Evolutionary conservation across 495 filamentous ascomycete genomes (phyloP).

Genomic region (Talaromyces thailandensis): DNA sequence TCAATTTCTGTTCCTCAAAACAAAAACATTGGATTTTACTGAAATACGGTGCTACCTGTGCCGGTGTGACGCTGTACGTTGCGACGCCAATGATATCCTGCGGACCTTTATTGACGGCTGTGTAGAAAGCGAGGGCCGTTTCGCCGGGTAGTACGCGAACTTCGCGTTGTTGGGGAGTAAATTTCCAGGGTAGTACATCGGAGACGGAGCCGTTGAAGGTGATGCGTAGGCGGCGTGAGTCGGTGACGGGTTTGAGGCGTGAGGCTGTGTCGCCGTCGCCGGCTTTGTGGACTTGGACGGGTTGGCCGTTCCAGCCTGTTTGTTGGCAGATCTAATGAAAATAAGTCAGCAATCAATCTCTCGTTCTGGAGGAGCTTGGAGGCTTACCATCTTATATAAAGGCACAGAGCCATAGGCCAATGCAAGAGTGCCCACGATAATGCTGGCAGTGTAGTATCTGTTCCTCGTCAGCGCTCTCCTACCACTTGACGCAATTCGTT

Average conservation of each 20-base stretch:
- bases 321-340: slow-evolving; percentile 78
- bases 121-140: slow-evolving; percentile 97
- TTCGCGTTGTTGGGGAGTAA: slow-evolving; percentile 92
- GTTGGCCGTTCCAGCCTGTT: slow-evolving; percentile 91
- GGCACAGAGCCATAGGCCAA: slow-evolving; percentile 94
- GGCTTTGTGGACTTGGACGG: slow-evolving; percentile 68
- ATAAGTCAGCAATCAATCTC: background rate
- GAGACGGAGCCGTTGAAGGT: slow-evolving; percentile 95
- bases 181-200: slow-evolving; percentile 94
- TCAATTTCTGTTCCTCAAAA: slow-evolving; percentile 93
- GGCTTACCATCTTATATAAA: slow-evolving; percentile 86
- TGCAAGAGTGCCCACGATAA: slow-evolving; percentile 84
- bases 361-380: background rate
- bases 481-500: background rate
- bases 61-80: slow-evolving; percentile 94
- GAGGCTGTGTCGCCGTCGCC: slow-evolving; percentile 55
- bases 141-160: slow-evolving; percentile 92
- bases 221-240: slow-evolving; percentile 79
- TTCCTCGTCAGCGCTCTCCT: background rate
- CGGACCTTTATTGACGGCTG: slow-evolving; percentile 80
- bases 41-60: slow-evolving; percentile 94
- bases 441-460: slow-evolving; percentile 76
- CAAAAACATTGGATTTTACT: slow-evolving; percentile 99
- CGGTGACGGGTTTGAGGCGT: slow-evolving; percentile 70
- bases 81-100: slow-evolving; percentile 96